phyloP scores from a whole-genome alignment of 305 asterid species.

The Fraxinus nigra region DNA sequence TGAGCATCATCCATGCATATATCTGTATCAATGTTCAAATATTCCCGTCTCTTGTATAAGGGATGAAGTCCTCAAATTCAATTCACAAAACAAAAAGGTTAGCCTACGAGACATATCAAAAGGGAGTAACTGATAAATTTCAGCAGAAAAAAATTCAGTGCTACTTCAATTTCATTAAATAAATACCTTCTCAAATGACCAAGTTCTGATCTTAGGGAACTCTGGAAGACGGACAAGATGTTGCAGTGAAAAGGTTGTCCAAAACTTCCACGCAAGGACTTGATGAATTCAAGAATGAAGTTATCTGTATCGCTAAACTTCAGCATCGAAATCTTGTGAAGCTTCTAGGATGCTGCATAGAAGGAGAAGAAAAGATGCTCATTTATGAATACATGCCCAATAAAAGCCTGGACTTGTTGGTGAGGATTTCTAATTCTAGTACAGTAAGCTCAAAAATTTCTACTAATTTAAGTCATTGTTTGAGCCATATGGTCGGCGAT shows the following conservation, averaged over 20 bases:
- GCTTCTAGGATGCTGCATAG: slow-evolving; percentile 37
- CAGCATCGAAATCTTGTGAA: slow-evolving; percentile 43
- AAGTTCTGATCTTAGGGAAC: slow-evolving; percentile 18
- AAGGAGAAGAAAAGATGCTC: slow-evolving; percentile 30
- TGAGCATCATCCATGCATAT: background rate
- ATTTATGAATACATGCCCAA: slow-evolving; percentile 40
- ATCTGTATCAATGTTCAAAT: background rate
- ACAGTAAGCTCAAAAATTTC: background rate
- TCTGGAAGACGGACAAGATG: slow-evolving; percentile 27
- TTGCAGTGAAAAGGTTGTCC: slow-evolving; percentile 34
- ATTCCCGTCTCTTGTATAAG: background rate
- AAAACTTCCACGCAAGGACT: slow-evolving; percentile 30
- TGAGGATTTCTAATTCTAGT: background rate
- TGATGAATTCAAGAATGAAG: slow-evolving; percentile 39
- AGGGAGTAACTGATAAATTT: background rate
- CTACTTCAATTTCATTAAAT: background rate
- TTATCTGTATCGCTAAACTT: slow-evolving; percentile 31
- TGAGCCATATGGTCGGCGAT: background rate
- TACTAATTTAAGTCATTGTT: background rate
- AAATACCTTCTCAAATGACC: background rate
- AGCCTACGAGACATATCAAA: background rate
- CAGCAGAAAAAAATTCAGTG: background rate
- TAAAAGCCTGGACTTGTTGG: slow-evolving; percentile 35
- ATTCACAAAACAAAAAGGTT: background rate
- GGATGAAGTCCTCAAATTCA: background rate